These are phyloP conservation scores for Debaryomycetaceae sp. DNA, from an alignment of 1,139 yeast genomes.

Conservation along the genomic window DNA sequence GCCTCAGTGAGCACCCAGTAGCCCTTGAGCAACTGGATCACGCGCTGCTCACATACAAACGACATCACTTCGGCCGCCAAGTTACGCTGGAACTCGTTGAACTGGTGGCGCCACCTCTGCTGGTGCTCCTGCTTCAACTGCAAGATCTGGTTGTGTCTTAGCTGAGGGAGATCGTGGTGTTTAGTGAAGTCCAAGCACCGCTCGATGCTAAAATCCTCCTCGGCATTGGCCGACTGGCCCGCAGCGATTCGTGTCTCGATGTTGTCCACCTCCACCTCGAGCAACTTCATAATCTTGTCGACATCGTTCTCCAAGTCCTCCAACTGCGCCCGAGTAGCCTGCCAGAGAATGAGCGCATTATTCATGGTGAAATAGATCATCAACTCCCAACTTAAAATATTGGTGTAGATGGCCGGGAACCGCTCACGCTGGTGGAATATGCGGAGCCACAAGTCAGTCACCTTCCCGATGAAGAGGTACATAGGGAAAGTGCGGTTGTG, in stretches of 20 bases:
- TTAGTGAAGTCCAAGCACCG: constrained; percentile 44
- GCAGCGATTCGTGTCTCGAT: constrained; percentile 18
- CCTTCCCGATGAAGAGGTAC: constrained; percentile 31
- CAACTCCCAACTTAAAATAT: constrained; percentile 52
- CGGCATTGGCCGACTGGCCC: constrained; percentile 26
- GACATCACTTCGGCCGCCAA: constrained; percentile 60
- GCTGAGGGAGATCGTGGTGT: constrained; percentile 40
- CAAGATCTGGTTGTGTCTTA: constrained; percentile 54
- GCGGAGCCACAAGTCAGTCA: constrained; percentile 36
- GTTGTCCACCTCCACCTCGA: constrained; percentile 20
- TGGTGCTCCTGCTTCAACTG: constrained; percentile 33
- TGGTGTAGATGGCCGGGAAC: constrained; percentile 38
- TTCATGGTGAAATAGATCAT: constrained; percentile 54
- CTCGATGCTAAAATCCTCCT: constrained; percentile 28
- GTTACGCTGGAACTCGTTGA: constrained; percentile 46
- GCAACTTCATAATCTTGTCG: constrained; percentile 42
- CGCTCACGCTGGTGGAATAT: constrained; percentile 30
- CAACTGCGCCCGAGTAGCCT: constrained; percentile 54
- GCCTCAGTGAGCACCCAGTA: constrained; percentile 77
- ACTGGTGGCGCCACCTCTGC: constrained; percentile 31
- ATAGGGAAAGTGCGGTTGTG: constrained; percentile 42
- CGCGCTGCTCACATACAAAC: constrained; percentile 77
- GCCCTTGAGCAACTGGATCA: constrained; percentile 68
- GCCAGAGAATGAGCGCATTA: constrained; percentile 64
- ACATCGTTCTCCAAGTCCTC: constrained; percentile 43